Base-by-base conservation (phyloP, 2,329 filamentous ascomycete genomes). In the Thielaviopsis musarum region DNA sequence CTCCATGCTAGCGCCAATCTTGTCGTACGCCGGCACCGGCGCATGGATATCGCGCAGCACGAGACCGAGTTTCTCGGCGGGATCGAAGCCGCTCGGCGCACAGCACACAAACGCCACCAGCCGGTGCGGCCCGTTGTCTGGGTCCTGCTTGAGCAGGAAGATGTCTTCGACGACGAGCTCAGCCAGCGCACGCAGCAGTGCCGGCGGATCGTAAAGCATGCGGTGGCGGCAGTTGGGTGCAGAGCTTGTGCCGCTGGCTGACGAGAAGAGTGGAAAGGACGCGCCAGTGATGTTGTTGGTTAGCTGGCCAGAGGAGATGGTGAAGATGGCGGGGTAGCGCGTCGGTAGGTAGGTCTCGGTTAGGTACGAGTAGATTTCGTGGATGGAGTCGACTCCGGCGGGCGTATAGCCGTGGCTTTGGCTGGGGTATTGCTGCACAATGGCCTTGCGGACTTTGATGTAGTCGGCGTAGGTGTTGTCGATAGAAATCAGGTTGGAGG, bases 151-250 rank as follows among this genome's bases (percentile, higher is more conserved):
- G 5, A 80, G 67, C 1, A 81, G 66, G 57, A 81, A 78, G 21
- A 81, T 63, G 63, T 81, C 78, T 58, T 81, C 78, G 60, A 81
- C 78, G 2, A 81, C 70, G 0, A 73, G 78, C 64, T 77, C 72
- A n/a, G 71, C 75, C 0, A 80, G 66, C 6, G 69, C 66, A 17
- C 69, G 65, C 17, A 79, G 68, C 4, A 72, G 70, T 0, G 66
- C 66, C 1, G 67, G 58, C 0, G 69, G 62, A 26, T 73, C 60
- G 30, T 52, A 57, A 15, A 59, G 56, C 45, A 61, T 58, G 17
- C 49, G 22, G n/a, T n/a, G 15, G 56, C 59, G 30, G 7, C 30
- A 7, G 58, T 52, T 61, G 52, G 26, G 56, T 38, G 38, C 51
- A 48, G 26, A 56, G 24, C 21, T 61, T 58, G 2, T 13, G 6